Conservation (phyloP, 495 filamentous ascomycete genomes). For the Penicillium nucicola region DNA sequence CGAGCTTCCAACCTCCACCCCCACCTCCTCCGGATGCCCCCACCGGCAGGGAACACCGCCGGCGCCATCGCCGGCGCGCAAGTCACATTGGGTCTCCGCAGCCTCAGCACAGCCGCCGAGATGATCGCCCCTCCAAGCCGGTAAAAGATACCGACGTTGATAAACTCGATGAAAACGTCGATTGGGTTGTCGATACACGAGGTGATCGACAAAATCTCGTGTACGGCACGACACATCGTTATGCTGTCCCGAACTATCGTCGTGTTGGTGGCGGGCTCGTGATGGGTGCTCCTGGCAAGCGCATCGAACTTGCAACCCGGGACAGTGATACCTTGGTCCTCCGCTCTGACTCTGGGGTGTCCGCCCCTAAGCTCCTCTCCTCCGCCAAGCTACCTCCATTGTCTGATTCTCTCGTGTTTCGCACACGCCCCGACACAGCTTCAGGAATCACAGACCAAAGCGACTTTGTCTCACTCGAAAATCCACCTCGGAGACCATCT, state of each 20-base stretch:
- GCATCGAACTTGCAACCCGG: slow-evolving; percentile 51
- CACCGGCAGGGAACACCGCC: neutral
- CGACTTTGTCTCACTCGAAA: neutral
- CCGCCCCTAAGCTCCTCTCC: neutral
- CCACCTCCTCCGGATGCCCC: neutral
- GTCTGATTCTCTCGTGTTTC: neutral
- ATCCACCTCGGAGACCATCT: neutral
- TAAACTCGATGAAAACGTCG: slow-evolving; percentile 4
- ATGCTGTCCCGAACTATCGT: slow-evolving; percentile 56
- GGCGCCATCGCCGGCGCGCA: neutral
- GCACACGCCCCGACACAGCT: slow-evolving; percentile 13
- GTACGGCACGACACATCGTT: slow-evolving; percentile 61
- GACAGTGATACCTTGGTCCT: slow-evolving; percentile 48
- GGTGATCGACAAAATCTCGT: slow-evolving; percentile 60
- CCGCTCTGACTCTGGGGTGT: slow-evolving; percentile 4
- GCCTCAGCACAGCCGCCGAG: too few species aligned
- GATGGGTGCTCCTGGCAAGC: slow-evolving; percentile 48
- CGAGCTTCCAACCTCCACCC: slow-evolving; percentile 41
- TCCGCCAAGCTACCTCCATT: neutral
- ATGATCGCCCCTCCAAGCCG: neutral
- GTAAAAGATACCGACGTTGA: neutral
- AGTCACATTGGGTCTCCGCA: neutral
- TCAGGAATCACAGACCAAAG: neutral
- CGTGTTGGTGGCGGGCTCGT: slow-evolving; percentile 58
- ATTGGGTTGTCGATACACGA: slow-evolving; percentile 51